A percentile compares a stretch with the other conserved stretches of the same genome.
Evolutionary conservation across 1,139 yeast species (phyloP).

Genomic region (Insectozyma bohioensis): DNA sequence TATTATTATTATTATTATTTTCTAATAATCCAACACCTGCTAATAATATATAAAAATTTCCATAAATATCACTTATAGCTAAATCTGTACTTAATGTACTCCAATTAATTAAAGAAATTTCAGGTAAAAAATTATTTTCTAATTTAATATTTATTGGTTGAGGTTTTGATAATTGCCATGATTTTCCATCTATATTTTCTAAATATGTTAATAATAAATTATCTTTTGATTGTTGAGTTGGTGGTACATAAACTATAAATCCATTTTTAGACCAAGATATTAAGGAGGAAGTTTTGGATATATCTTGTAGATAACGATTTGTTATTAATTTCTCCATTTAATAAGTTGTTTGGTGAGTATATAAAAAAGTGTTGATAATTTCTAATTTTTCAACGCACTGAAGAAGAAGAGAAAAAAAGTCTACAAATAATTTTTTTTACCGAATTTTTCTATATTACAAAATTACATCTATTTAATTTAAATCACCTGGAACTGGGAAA

Average conservation of each 20-base stretch:
- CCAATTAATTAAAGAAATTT: conserved; percentile 40
- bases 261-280: conserved; percentile 79
- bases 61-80: conserved; percentile 49
- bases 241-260: conserved; percentile 59
- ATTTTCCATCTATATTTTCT: conserved; percentile 60
- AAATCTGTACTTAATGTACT: conserved; percentile 55
- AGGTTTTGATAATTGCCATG: conserved; percentile 65
- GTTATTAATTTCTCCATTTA: conserved; percentile 7
- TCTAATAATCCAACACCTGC: conserved; percentile 45
- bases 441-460: not conserved
- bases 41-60: conserved; percentile 48
- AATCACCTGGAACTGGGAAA: conserved; percentile 81
- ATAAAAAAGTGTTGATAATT: not conserved
- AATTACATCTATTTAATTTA: conserved; percentile 17
- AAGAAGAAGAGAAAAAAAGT: conserved; percentile 1
- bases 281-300: conserved; percentile 13
- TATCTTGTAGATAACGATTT: conserved; percentile 10
- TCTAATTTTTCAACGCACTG: too few relatives aligned
- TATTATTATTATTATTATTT: conserved; percentile 1
- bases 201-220: conserved; percentile 56
- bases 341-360: not conserved
- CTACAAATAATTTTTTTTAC: not conserved
- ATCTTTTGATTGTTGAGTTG: conserved; percentile 18
- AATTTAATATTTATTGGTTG: conserved; percentile 40
- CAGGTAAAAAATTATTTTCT: conserved; percentile 32